Conservation (phyloP, 176 grass and related monocot species). For the Areca catechu region DNA sequence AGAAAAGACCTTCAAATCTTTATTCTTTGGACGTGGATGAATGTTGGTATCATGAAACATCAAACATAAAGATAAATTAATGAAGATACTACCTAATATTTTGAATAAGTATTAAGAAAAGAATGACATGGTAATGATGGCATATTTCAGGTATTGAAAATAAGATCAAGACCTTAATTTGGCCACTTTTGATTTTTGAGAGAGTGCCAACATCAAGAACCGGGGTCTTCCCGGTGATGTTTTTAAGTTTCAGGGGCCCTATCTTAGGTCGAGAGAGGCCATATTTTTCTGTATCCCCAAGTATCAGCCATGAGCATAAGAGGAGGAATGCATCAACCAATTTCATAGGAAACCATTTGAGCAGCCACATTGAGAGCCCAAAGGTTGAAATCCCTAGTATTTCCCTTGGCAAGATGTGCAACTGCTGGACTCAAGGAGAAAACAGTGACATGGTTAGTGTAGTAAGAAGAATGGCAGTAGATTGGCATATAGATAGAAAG, state of each 20-base stretch:
- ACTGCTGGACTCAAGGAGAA: conserved; percentile 17
- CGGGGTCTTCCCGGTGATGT: conserved; percentile 50
- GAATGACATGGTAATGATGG: too few relatives aligned
- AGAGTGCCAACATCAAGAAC: conserved; percentile 73
- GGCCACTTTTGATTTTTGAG: conserved; percentile 36
- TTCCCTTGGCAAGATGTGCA: conserved; percentile 79
- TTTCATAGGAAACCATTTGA: conserved; percentile 51
- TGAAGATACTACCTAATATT: too few relatives aligned
- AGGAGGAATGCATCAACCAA: conserved; percentile 57
- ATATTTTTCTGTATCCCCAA: conserved; percentile 62
- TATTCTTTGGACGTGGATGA: too few relatives aligned
- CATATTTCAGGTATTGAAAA: too few relatives aligned
- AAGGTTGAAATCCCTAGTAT: conserved; percentile 85
- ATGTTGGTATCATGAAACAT: too few relatives aligned
- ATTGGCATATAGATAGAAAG: too few relatives aligned
- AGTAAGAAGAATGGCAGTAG: too few relatives aligned
- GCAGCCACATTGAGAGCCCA: conserved; percentile 61
- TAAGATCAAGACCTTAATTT: conserved; percentile 42
- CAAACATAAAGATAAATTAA: too few relatives aligned
- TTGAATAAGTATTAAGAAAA: too few relatives aligned
- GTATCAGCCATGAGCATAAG: conserved; percentile 46
- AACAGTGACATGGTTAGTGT: too few relatives aligned
- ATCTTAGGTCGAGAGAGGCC: conserved; percentile 48
- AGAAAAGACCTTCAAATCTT: too few relatives aligned
- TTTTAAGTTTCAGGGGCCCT: conserved; percentile 65